Percentiles rank a stretch among this genome's conserved stretches.
phyloP scores from a whole-genome alignment of 495 filamentous ascomycete species.

The Podospora fimiseda region DNA sequence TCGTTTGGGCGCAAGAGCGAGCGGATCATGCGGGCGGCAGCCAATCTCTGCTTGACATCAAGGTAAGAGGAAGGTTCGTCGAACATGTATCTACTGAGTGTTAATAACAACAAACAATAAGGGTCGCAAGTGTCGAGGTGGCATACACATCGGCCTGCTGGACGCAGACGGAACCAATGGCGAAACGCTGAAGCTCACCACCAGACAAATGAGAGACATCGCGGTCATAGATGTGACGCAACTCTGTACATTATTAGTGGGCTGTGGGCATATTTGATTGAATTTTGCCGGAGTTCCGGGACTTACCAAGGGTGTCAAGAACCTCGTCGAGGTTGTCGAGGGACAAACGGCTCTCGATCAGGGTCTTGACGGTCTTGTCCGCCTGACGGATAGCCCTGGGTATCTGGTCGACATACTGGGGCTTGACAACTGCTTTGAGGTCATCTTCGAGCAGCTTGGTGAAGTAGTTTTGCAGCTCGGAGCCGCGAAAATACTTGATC shows the following conservation, averaged over 20 bases:
- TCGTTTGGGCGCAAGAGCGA: conserved; percentile 78
- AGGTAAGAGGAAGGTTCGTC: conserved; percentile 98
- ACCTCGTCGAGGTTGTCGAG: conserved; percentile 82
- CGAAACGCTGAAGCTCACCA: conserved; percentile 96
- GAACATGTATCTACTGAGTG: conserved; percentile 71
- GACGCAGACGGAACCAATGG: conserved; percentile 90
- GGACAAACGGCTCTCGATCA: conserved; percentile 67
- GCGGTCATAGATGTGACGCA: conserved; percentile 78
- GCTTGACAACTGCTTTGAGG: conserved; percentile 94
- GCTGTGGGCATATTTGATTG: not conserved
- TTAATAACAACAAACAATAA: not conserved
- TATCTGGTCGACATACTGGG: conserved; percentile 98
- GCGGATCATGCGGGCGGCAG: conserved; percentile 85
- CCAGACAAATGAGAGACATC: conserved; percentile 86
- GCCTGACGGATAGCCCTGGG: conserved; percentile 79
- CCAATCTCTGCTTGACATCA: conserved; percentile 94
- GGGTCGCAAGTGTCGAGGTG: not conserved
- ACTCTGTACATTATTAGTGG: conserved; percentile 47
- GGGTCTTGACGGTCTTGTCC: conserved; percentile 65
- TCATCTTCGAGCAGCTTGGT: conserved; percentile 96
- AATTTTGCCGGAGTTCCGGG: conserved; percentile 30
- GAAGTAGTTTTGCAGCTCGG: conserved; percentile 98
- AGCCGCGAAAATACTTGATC: conserved; percentile 93
- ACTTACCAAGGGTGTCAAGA: conserved; percentile 61
- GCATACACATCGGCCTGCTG: conserved; percentile 90